Percentiles rank a stretch among this genome's conserved stretches.
phyloP scores from a whole-genome alignment of 495 filamentous ascomycete genomes.

The Trichoderma erinaceum region DNA sequence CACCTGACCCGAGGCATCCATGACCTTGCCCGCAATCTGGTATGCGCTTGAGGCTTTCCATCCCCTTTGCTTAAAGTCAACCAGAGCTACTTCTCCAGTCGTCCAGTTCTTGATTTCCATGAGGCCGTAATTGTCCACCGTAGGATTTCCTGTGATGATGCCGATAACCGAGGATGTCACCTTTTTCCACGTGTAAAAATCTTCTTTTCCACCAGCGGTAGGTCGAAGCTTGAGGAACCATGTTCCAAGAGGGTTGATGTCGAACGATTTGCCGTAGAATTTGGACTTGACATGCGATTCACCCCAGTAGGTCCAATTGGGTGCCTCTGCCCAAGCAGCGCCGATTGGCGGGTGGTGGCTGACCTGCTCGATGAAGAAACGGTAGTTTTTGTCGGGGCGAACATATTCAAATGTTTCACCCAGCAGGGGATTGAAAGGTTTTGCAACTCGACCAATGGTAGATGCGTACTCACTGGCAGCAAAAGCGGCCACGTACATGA shows the following conservation, averaged over 20 bases:
- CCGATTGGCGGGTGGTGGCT: conserved; percentile 96
- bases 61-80: conserved; percentile 92
- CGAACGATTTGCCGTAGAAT: conserved; percentile 96
- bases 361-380: conserved; percentile 97
- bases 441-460: conserved; percentile 92
- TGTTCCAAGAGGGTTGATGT: conserved; percentile 91
- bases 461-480: conserved; percentile 95
- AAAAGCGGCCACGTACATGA: conserved; percentile 95
- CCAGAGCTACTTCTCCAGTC: conserved; percentile 80
- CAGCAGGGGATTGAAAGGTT: conserved; percentile 93
- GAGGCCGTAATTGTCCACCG: conserved; percentile 95
- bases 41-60: conserved; percentile 92
- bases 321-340: conserved; percentile 85
- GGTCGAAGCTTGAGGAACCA: conserved; percentile 92
- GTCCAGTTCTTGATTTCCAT: conserved; percentile 98
- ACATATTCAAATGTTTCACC: conserved; percentile 97
- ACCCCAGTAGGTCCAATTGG: conserved; percentile 96
- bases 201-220: conserved; percentile 64
- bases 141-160: conserved; percentile 93
- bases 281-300: conserved; percentile 96
- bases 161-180: conserved; percentile 96
- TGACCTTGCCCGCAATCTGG: conserved; percentile 76
- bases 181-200: conserved; percentile 98
- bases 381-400: conserved; percentile 90
- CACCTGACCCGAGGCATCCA: conserved; percentile 65